Conservation (phyloP, 2,329 filamentous ascomycete genomes). For the Talaromyces sp. region DNA sequence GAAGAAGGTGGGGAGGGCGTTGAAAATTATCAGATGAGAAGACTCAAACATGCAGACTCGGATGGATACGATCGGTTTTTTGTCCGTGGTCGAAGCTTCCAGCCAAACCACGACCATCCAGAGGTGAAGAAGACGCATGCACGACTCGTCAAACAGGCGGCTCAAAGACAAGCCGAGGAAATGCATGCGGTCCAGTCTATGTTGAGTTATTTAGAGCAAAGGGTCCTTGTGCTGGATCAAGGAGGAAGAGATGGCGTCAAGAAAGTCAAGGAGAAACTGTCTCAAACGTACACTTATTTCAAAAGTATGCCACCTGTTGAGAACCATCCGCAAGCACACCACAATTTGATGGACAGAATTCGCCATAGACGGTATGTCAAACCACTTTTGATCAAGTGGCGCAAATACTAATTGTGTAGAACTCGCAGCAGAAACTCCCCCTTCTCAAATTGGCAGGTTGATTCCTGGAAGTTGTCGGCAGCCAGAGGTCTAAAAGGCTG, state of each 20-base stretch:
- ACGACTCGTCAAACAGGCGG: slow-evolving; percentile 10
- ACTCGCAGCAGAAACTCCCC: neutral
- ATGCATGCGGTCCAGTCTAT: slow-evolving; percentile 24
- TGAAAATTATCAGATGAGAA: slow-evolving; percentile 19
- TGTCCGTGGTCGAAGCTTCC: slow-evolving; percentile 7
- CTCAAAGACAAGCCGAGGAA: slow-evolving; percentile 22
- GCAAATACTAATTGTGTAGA: neutral
- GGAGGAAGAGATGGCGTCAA: slow-evolving; percentile 21
- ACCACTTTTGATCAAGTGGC: neutral
- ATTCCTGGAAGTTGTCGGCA: slow-evolving; percentile 19
- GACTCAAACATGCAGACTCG: slow-evolving; percentile 22
- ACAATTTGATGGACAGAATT: neutral
- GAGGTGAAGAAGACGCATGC: slow-evolving; percentile 11
- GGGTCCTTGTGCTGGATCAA: slow-evolving; percentile 25
- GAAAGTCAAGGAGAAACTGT: slow-evolving; percentile 22
- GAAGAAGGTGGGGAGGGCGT: slow-evolving; percentile 30
- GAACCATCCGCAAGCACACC: neutral
- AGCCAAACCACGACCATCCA: slow-evolving; percentile 9
- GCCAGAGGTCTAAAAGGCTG: slow-evolving; percentile 27
- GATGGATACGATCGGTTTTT: slow-evolving; percentile 21
- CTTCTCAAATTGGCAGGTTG: slow-evolving; percentile 20
- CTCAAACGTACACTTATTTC: slow-evolving; percentile 13
- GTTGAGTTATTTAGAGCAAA: slow-evolving; percentile 27
- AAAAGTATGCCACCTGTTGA: slow-evolving; percentile 6
- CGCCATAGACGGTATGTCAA: slow-evolving; percentile 1